These are phyloP conservation scores for Angomonas deanei DNA, from an alignment of 208 protist species.

Conservation along the genomic window DNA sequence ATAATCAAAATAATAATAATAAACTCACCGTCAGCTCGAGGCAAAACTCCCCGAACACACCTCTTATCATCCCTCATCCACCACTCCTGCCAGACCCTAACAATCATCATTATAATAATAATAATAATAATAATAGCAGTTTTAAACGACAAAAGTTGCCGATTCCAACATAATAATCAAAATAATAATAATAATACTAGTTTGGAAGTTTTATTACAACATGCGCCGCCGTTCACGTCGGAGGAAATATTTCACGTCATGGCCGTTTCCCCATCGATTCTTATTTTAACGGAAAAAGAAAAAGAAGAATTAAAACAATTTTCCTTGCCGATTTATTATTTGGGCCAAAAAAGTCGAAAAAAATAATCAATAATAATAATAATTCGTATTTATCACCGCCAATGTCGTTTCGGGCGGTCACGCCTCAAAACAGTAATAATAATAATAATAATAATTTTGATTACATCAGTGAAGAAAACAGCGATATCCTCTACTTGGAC, in stretches of 20 bases:
- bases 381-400: neutral
- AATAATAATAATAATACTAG: neutral
- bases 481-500: too few relatives aligned
- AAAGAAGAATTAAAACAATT: too few relatives aligned
- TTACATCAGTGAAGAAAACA: too few relatives aligned
- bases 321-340: neutral
- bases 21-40: too few relatives aligned
- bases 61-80: neutral
- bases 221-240: neutral
- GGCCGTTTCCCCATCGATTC: neutral
- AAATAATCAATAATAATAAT: slow-evolving; percentile 1
- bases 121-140: neutral
- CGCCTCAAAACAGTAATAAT: neutral
- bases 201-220: too few relatives aligned
- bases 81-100: neutral
- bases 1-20: too few relatives aligned
- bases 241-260: neutral
- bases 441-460: slow-evolving; percentile 12
- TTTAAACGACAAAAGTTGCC: too few relatives aligned
- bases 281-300: neutral
- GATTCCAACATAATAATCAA: too few relatives aligned
- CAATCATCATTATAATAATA: neutral
- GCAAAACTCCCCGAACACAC: too few relatives aligned
- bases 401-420: neutral
- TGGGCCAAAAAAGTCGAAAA: neutral